Base-by-base conservation (phyloP, 2,329 filamentous ascomycete genomes). In the Neoarthrinium moseri region DNA sequence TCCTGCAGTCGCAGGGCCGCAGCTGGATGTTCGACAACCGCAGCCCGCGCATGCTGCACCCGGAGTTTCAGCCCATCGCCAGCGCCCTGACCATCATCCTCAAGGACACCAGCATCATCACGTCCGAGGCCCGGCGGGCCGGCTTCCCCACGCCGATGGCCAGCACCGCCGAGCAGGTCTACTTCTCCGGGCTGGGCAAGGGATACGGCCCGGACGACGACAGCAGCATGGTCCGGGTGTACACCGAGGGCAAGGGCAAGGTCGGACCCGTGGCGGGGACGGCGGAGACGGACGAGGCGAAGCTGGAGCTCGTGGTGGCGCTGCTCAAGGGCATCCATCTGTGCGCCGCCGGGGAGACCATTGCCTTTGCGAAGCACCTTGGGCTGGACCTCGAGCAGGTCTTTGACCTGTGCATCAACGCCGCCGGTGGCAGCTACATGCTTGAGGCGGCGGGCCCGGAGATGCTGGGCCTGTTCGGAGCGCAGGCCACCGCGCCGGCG, bases 71-170 rank as follows among this genome's bases (percentile, higher is more conserved):
- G 51, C 80, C 80, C 0, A 62, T 82, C 27, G 78, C 77, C 13
- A 83, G 79, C 57, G 80, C 80, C 3, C 57, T 81, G 39, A 75
- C 73, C 23, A 84, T 83, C 52, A 83, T 83, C 50, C 53, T 80
- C 27, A 84, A 84, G 64, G 80, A 84, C 60, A 68, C 71, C 58
- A 74, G 78, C 40, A 88, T 88, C 63, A 86, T 88, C 60, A 87
- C 84, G 2, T 77, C 80, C 21, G 82, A 81, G 47, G 82, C 83
- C 1, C 71, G 82, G 17, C 68, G 78, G 33, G 65, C 70, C 44
- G 69, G 71, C 22, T 87, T 85, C 60, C 75, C 81, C 0, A 76
- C 76, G 1, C 81, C 81, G 0, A 76, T 89, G 58, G 79, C 77
- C 45, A 76, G 74, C 29, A 72, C 75, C 0, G 83, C 84, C 10